Percentiles rank a stretch among this genome's conserved stretches.
These are phyloP conservation scores for Chamaecrista fasciculata DNA, from an alignment of 306 rosid genomes.

Conservation along the genomic window DNA sequence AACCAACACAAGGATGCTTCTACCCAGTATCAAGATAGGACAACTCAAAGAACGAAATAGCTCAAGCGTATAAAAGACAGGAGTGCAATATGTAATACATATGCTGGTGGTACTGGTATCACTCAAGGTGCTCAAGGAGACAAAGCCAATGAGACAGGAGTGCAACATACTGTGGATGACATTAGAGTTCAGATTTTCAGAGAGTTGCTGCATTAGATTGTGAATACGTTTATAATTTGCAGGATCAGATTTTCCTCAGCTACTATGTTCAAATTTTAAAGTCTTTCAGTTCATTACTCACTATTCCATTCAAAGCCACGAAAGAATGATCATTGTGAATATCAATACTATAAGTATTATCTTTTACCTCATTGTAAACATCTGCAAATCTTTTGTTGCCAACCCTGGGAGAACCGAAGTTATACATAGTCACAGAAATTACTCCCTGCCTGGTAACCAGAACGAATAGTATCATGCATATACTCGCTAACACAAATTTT, in stretches of 20 bases:
- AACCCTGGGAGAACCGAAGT: slow-evolving; percentile 98
- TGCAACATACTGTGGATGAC: neutral
- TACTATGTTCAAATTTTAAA: neutral
- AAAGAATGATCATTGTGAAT: slow-evolving; percentile 14
- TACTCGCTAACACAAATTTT: neutral
- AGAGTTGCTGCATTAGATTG: neutral
- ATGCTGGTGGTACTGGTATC: neutral
- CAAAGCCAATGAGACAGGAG: neutral
- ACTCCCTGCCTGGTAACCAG: slow-evolving; percentile 55
- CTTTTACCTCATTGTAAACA: slow-evolving; percentile 74
- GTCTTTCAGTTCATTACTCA: slow-evolving; percentile 20
- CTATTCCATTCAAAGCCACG: slow-evolving; percentile 12
- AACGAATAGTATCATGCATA: slow-evolving; percentile 1
- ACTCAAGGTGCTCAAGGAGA: slow-evolving; percentile 13
- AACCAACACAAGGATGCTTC: neutral
- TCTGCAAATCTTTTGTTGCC: slow-evolving; percentile 93
- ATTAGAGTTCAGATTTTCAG: neutral
- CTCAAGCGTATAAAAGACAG: too few relatives aligned
- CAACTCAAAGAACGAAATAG: neutral
- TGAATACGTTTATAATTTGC: neutral
- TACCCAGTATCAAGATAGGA: neutral
- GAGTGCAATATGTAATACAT: too few relatives aligned
- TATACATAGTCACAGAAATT: slow-evolving; percentile 80
- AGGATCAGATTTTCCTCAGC: slow-evolving; percentile 2
- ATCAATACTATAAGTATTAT: slow-evolving; percentile 1